Base-by-base conservation (phyloP, 768 basidiomycete genomes). In the Polyporus arcularius region DNA sequence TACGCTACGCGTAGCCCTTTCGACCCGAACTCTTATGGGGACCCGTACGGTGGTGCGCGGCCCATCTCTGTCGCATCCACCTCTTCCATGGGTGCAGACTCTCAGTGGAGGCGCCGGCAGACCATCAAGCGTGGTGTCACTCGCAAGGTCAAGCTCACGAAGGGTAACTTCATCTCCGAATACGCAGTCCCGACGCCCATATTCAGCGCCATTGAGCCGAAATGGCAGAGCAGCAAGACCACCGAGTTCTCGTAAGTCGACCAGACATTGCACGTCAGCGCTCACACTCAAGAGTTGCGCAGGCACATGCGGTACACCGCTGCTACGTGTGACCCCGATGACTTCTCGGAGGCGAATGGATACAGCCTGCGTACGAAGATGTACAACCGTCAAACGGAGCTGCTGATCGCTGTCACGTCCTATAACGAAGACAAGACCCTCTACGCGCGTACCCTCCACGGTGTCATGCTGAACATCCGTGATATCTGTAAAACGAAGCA, bases 401-500 rank as follows among this genome's bases (percentile, higher is more conserved):
- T 98, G 7, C 83, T 98, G 28, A 96, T 98, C 68, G 96, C 94
- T 10, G 92, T 98, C 64, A 97, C 94, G 6, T 92, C 89, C 4
- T 94, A 94, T 78, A 94, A 94, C 64, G 93, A 95, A 73, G 92
- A 94, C 82, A 94, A 94, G 79, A 88, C 86, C 6, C 83, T 94
- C n/a, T 92, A 94, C 70, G 85, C 92, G 30, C 88, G 90, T 65
- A 98, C 96, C 0, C 80, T 98, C 42, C 96, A 98, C 70, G 92
- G 92, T 64, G 89, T 98, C 68, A 98, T 98, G 96, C 75, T 96
- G 63, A 98, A 99, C 75, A 96, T 98, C 62, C 90, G 96, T 65
- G 91, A 98, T 68, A 98, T 98, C 66, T 96, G 94, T 84, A 94
- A 90, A 76, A 95, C 93, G 43, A 96, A 96, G 73, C 90, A 91